Evolutionary conservation across 495 filamentous ascomycete genomes (phyloP).

Genomic region (Tuber borchii): DNA sequence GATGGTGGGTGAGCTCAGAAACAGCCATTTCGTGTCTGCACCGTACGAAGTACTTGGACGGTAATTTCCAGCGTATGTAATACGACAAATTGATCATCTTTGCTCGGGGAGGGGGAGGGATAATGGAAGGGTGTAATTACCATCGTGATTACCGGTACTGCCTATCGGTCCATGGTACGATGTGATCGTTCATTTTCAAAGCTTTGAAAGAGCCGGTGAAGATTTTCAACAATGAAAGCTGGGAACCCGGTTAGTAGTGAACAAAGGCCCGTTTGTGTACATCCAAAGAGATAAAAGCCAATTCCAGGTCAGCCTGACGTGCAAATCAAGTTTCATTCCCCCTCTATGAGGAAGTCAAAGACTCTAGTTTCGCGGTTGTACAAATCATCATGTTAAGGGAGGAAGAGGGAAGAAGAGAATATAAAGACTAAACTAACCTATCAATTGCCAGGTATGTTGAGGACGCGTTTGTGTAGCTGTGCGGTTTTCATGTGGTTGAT

Average conservation of each 20-base stretch:
- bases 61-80: slow-evolving; percentile 99
- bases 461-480: not conserved
- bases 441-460: not conserved
- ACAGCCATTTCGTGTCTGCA: slow-evolving; percentile 87
- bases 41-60: slow-evolving; percentile 75
- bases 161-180: not conserved
- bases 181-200: not conserved
- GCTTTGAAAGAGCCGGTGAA: not conserved
- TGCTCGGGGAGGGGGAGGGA: slow-evolving; percentile 23
- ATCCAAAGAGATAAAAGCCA: not conserved
- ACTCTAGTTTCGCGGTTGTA: slow-evolving; percentile 99
- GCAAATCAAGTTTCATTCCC: slow-evolving; percentile 94
- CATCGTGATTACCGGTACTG: not conserved
- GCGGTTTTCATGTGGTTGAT: not conserved
- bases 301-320: slow-evolving; percentile 94
- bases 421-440: slow-evolving; percentile 14
- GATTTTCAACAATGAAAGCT: not conserved
- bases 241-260: not conserved
- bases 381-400: slow-evolving; percentile 58
- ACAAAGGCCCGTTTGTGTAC: not conserved
- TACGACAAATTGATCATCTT: slow-evolving; percentile 80
- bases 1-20: slow-evolving; percentile 58
- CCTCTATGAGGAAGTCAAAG: slow-evolving; percentile 72
- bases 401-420: slow-evolving; percentile 14
- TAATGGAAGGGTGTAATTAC: slow-evolving; percentile 4